These are phyloP conservation scores for Gonium pectorale DNA, from an alignment of 139 green algal species.

Conservation along the genomic window DNA sequence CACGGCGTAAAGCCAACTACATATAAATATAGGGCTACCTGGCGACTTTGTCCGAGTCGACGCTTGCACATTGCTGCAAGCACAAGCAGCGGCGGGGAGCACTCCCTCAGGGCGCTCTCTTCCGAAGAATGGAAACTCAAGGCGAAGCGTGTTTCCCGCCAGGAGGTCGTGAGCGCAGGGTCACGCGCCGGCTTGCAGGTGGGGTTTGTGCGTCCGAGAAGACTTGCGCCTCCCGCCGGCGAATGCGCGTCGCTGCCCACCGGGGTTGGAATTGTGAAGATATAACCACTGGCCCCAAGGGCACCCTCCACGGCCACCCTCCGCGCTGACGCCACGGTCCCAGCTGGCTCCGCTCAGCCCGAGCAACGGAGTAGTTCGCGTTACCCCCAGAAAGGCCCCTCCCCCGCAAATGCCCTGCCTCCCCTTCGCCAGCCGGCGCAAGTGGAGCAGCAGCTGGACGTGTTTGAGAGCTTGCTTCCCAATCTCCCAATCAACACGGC, in stretches of 20 bases:
- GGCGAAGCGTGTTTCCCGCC: too few relatives aligned
- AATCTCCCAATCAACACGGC: slow-evolving; percentile 12
- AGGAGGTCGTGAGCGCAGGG: neutral
- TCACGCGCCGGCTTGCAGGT: slow-evolving; percentile 1
- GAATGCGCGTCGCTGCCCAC: neutral
- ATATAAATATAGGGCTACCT: too few relatives aligned
- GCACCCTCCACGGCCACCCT: neutral
- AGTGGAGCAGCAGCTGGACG: neutral
- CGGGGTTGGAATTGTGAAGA: neutral
- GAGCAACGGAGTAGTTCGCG: too few relatives aligned
- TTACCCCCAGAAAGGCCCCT: neutral
- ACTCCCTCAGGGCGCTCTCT: too few relatives aligned
- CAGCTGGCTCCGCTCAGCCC: too few relatives aligned
- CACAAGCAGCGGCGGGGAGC: too few relatives aligned
- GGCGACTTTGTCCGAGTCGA: too few relatives aligned
- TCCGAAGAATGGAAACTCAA: too few relatives aligned
- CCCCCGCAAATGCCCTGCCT: neutral
- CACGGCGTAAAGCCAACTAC: too few relatives aligned
- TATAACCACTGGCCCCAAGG: neutral
- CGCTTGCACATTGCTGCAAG: too few relatives aligned
- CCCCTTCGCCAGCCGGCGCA: neutral
- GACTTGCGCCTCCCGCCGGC: neutral
- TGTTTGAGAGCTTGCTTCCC: slow-evolving; percentile 16
- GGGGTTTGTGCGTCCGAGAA: too few relatives aligned
- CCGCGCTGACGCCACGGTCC: neutral